Percentiles rank a stretch among this genome's conserved stretches.
phyloP scores from a whole-genome alignment of 2,329 filamentous ascomycete genomes.

The Aspergillus carbonarius region DNA sequence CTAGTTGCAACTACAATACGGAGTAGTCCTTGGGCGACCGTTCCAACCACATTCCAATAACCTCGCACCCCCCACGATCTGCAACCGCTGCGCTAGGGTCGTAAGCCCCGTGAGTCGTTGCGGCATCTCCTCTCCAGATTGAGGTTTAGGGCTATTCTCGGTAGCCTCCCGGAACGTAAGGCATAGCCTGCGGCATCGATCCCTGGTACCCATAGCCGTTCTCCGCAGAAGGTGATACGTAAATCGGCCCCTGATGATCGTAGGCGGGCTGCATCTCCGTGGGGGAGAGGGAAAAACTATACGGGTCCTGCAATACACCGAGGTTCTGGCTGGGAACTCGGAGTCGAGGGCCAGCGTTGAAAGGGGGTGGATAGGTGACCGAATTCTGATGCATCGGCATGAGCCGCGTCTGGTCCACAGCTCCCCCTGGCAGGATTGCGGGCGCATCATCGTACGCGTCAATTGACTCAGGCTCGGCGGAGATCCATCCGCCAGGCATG shows the following conservation, averaged over 20 bases:
- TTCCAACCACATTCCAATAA: background rate
- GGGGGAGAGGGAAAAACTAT: conserved; percentile 25
- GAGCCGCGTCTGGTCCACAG: conserved; percentile 18
- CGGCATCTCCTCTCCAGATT: background rate
- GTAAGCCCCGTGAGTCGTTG: background rate
- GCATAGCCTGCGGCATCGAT: conserved; percentile 15
- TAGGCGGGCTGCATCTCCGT: conserved; percentile 22
- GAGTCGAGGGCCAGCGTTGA: conserved; percentile 27
- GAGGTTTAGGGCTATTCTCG: conserved; percentile 18
- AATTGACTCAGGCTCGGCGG: conserved; percentile 30
- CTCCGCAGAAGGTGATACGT: conserved; percentile 26
- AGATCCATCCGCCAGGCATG: conserved; percentile 26
- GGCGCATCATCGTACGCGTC: conserved; percentile 20
- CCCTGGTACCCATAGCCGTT: conserved; percentile 19
- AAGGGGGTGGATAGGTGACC: conserved; percentile 36
- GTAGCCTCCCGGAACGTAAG: conserved; percentile 17
- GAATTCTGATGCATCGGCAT: conserved; percentile 31
- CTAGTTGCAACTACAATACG: background rate
- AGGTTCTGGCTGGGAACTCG: conserved; percentile 21
- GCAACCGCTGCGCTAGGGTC: conserved; percentile 8
- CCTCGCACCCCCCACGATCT: conserved; percentile 8
- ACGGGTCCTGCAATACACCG: conserved; percentile 24
- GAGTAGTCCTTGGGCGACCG: background rate
- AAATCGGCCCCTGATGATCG: conserved; percentile 23
- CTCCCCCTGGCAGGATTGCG: conserved; percentile 15